Base-by-base conservation (phyloP, 2,329 filamentous ascomycete species). In the Fusarium cyanostomum region DNA sequence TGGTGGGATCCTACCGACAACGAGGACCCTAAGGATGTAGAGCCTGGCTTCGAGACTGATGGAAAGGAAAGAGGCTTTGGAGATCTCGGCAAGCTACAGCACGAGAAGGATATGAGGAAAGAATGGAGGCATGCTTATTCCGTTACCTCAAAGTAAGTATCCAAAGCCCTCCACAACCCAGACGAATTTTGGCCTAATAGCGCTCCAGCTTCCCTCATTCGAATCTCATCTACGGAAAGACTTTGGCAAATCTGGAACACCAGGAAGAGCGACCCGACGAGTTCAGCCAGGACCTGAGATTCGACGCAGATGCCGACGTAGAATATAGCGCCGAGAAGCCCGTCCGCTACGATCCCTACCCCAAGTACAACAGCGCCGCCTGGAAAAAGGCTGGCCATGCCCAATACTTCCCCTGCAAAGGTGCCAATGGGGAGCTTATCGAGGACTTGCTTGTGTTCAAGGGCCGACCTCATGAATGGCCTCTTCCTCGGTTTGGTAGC, bases 261-360 rank as follows among this genome's bases (percentile, higher is more conserved):
- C 74, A 77, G 51, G 78, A 81, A 21, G 72, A 75, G 26, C 76
- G 77, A 5, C 69, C 70, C 21, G 72, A 74, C 9, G 67, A 74
- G 27, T 70, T 74, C 18, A 68, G 63, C 28, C 65, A 62, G 31
- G 70, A 69, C 53, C 71, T 81, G 15, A 65, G 56, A 44, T 72
- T 69, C 42, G 75, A 77, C 30, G 67, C 77, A 48, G 71, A 74
- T n/a, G 69, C 72, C 8, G 70, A 72, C 43, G 62, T 74, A 26
- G 74, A 74, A 31, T 84, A 82, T 67, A 81, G 71, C 50, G 71
- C 75, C 11, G 77, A 82, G 38, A 75, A 80, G 45, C 83, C 86
- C 1, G 79, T 85, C 52, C 79, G 83, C 16, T 92, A 91, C 75
- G 82, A 88, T 56, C 91, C 91, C 0, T 93, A 92, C 63, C 90